Evolutionary conservation across 225 moss, liverwort and hornwort genomes (phyloP).

Genomic region (Polytrichum formosum): DNA sequence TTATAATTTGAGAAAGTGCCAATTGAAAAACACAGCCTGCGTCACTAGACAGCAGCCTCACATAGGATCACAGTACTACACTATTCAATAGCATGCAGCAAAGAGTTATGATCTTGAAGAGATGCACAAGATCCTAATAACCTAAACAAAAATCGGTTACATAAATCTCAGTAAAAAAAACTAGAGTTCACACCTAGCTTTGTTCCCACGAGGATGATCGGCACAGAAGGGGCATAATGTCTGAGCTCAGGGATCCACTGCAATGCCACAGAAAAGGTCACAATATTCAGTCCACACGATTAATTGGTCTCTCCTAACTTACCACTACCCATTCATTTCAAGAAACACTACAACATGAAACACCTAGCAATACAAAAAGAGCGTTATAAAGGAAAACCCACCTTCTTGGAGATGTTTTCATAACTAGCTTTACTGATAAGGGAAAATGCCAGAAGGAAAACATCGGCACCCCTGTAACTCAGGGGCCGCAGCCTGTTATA

Average conservation of each 20-base stretch:
- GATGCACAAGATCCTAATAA: background rate
- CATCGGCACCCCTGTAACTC: slow-evolving; percentile 98
- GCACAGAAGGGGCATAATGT: slow-evolving; percentile 97
- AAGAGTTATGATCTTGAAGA: no score
- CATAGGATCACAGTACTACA: no score
- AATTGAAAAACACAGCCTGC: background rate
- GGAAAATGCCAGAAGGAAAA: slow-evolving; percentile 95
- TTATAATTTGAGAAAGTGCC: background rate
- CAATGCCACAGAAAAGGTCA: background rate
- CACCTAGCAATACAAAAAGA: background rate
- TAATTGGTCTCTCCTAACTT: background rate
- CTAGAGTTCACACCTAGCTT: slow-evolving; percentile 66
- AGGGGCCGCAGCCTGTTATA: slow-evolving; percentile 97
- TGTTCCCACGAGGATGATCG: slow-evolving; percentile 97
- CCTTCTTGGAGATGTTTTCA: slow-evolving; percentile 99
- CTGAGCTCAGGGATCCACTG: slow-evolving; percentile 99
- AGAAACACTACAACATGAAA: background rate
- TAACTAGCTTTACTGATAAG: slow-evolving; percentile 85
- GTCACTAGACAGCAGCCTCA: background rate
- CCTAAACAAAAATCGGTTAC: background rate
- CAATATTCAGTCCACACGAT: slow-evolving; percentile 7
- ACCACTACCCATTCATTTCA: background rate
- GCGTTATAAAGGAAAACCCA: slow-evolving; percentile 16
- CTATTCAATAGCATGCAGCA: no score
- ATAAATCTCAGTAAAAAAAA: background rate